phyloP scores from a whole-genome alignment of 164 flowering plant species.

The Hamamelis virginiana region DNA sequence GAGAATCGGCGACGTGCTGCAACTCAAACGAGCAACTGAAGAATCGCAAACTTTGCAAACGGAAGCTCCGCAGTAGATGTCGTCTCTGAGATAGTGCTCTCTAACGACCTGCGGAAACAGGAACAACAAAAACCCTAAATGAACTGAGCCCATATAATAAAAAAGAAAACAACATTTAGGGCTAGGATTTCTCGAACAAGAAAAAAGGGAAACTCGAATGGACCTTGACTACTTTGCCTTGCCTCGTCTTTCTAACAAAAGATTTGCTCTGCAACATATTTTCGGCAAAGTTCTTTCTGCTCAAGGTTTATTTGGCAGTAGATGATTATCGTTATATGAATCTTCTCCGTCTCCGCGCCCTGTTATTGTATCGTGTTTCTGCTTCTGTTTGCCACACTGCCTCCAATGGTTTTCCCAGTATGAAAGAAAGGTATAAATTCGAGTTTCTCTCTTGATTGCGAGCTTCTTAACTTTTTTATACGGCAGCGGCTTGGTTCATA shows the following conservation, averaged over 20 bases:
- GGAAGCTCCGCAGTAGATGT: constrained; percentile 78
- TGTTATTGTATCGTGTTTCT: no score
- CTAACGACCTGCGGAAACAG: constrained; percentile 54
- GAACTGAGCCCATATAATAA: neutral
- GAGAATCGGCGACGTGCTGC: constrained; percentile 51
- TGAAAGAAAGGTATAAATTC: no score
- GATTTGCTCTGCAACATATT: constrained; percentile 72
- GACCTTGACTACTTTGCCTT: constrained; percentile 71
- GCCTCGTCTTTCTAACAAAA: constrained; percentile 60
- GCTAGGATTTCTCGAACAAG: constrained; percentile 14
- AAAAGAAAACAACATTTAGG: neutral
- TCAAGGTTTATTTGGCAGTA: no score
- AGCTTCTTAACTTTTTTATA: no score
- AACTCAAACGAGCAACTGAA: constrained; percentile 52
- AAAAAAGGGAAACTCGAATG: neutral
- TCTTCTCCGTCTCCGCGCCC: no score
- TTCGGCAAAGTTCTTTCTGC: no score
- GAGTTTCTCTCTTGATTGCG: no score
- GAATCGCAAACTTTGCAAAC: constrained; percentile 66
- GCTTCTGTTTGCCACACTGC: no score
- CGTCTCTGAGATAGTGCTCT: constrained; percentile 87
- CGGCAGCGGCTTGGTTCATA: no score
- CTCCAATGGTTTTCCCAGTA: no score
- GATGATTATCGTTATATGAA: no score
- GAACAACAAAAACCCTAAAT: neutral